Base-by-base conservation (phyloP, 192 early-diverging fungal species). In the Cladochytrium replicatum region DNA sequence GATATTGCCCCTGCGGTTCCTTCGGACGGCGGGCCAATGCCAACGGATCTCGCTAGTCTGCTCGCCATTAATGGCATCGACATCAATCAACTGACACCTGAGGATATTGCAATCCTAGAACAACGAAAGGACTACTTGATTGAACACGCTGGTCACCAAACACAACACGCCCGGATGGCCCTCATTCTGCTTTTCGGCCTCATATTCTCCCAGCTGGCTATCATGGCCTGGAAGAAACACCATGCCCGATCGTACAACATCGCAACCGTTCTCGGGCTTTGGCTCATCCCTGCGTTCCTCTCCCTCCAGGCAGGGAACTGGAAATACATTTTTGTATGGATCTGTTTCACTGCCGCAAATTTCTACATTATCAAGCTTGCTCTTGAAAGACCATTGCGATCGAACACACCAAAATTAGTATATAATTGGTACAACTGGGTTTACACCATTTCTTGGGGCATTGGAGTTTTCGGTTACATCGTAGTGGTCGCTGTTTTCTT, bases 351-450 rank as follows among this genome's bases (percentile, higher is more conserved):
- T 9, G 30, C 67, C 11, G 32, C 48, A 25, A 76, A 76, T 48
- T 43, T 43, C n/a, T 49, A 41, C 28, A 54, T 76, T 19, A 55
- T 72, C 27, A 25, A 48, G 34, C 15, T 43, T 30, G 69, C 69
- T 4, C 47, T 69, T 34, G 59, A 68, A 47, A 50, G 22, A 17
- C 68, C 74, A 2, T 60, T 76, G 63, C 32, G 52, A 30, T 54
- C 52, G 22, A 45, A 50, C 7, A 76, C 74, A 1, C 74, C 74
- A 29, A 43, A 55, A 43, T 34, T 69, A 37, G 74, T 72, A n/a
- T 76, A 69, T 44, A 49, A 48, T 26, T 76, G 69, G 69, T 76
- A 64, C 37, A 32, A 58, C 21, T 53, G 58, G 41, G 48, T 69
- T 13, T 71, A 68, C 49, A 51, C 52, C 29, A 43, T 61, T 21